Evolutionary conservation across 2,329 filamentous ascomycete species (phyloP), one percentile per base, ranked within the genome.

Genomic region (Orbilia oligospora): DNA sequence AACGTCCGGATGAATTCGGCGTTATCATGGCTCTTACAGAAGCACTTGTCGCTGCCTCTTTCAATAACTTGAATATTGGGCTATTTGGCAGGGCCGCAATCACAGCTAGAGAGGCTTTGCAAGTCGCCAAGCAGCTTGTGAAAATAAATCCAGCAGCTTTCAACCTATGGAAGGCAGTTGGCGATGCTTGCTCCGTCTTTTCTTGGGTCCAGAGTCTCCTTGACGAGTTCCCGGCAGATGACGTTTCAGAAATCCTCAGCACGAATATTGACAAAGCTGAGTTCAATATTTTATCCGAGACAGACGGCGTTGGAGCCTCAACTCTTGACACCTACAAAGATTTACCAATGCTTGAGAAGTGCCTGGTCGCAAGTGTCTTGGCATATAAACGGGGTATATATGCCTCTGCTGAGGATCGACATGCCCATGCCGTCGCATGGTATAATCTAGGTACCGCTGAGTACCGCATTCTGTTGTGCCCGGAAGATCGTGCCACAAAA

Each of bases 401-500:
- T 81, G 88, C 90, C 46, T 91, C 91, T 16, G 86, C 90, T 0
- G 87, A 90, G 75, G 94, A 99, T 82, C 84, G 89, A 6, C 93
- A 97, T 83, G 94, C 95, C 2, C 94, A 97, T 84, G 93, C 96
- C 0, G 93, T 98, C n/a, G 93, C 94, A 0, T 96, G 95, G 88
- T 99, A 97, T 85, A 99, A 99, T 82, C 87, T 99, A 18, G 96
- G 96, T 49, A 98, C 94, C 93, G 92, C 93, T 0, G 96, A 99
- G 84, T 90, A 96, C 83, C 89, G 91, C 53, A 92, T 94, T 0
- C 93, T 97, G 83, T 86, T 87, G 10, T 93, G 90, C 82, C 86
- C 93, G 20, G 88, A 88, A 41, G 83, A 84, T 0, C 83, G 84
- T 2, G 80, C 82, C 18, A 88, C 90, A 82, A 88, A 88, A 81